Conservation (phyloP, 345 rosid genomes). For the Corchorus capsularis region DNA sequence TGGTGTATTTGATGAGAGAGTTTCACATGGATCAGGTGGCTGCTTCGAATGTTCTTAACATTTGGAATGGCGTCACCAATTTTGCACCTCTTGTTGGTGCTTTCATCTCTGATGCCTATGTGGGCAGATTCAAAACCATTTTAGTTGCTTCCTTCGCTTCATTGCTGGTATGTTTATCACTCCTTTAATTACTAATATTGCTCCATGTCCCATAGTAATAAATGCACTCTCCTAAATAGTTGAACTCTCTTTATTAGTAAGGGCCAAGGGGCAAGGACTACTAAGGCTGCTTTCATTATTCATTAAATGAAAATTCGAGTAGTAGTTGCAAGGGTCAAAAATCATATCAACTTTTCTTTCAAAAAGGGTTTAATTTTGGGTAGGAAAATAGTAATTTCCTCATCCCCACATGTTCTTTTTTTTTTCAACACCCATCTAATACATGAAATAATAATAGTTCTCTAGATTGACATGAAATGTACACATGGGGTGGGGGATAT, state of each 20-base stretch:
- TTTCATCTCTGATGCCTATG: conserved; percentile 53
- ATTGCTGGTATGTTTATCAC: conserved; percentile 46
- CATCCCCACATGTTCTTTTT: no score
- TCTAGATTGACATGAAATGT: no score
- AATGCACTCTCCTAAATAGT: no score
- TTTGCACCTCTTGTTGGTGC: conserved; percentile 72
- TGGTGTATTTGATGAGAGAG: conserved; percentile 59
- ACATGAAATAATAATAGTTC: no score
- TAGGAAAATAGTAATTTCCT: no score
- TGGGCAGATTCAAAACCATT: conserved; percentile 54
- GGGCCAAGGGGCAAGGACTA: background rate
- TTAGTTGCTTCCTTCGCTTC: conserved; percentile 52
- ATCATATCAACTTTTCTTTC: no score
- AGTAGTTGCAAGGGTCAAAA: no score
- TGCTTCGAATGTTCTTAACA: conserved; percentile 51
- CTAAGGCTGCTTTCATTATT: background rate
- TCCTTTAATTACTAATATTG: background rate
- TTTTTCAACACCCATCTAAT: no score
- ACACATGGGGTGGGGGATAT: no score
- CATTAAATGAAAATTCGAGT: background rate
- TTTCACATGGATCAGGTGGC: conserved; percentile 63
- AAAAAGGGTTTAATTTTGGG: no score
- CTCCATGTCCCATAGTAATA: background rate
- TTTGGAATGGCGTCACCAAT: conserved; percentile 71
- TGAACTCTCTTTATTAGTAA: background rate